Conservation (phyloP, 257 asterid species). For the Jacaranda mimosifolia region DNA sequence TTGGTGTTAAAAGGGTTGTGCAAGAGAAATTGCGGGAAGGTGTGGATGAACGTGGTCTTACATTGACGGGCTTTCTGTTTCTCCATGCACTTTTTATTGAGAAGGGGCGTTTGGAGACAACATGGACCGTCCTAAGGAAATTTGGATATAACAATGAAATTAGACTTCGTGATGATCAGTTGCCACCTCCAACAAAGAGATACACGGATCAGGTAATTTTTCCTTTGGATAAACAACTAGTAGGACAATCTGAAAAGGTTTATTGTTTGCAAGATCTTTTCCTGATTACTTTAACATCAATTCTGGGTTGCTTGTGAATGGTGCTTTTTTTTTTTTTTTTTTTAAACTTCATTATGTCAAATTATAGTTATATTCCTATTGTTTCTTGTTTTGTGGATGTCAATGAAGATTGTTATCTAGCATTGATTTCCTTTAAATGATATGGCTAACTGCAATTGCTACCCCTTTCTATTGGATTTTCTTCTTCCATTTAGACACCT, state of each 20-base stretch:
- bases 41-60: constrained; percentile 88
- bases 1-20: constrained; percentile 94
- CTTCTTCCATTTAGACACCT: constrained; percentile 5
- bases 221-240: constrained; percentile 23
- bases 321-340: constrained; percentile 24
- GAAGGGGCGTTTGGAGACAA: constrained; percentile 95
- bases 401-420: constrained; percentile 7
- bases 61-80: constrained; percentile 94
- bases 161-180: constrained; percentile 85
- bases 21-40: constrained; percentile 93
- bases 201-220: constrained; percentile 85
- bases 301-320: constrained; percentile 11
- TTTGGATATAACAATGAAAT: constrained; percentile 96
- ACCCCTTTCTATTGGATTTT: constrained; percentile 15
- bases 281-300: constrained; percentile 15
- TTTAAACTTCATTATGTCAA: constrained; percentile 7
- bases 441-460: constrained; percentile 10
- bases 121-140: constrained; percentile 97
- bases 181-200: constrained; percentile 82
- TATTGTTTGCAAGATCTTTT: constrained; percentile 31
- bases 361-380: constrained; percentile 13
- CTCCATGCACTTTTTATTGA: constrained; percentile 97
- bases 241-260: neutral
- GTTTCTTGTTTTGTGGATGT: constrained; percentile 1
- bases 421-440: constrained; percentile 1